Conservation (phyloP, 139 green algal species). For the Chlamydomonas urium region DNA sequence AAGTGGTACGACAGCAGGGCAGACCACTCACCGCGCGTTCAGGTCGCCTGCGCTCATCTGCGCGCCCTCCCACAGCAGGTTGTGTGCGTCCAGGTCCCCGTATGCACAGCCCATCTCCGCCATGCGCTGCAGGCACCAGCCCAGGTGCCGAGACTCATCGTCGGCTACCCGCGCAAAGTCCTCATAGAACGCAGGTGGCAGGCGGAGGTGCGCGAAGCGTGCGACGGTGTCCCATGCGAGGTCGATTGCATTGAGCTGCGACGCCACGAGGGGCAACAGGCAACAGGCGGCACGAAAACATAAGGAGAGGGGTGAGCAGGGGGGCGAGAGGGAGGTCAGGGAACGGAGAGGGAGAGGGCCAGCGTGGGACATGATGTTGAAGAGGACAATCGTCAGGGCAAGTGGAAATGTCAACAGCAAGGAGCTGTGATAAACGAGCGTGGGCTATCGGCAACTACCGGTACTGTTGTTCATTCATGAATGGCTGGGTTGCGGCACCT, state of each 20-base stretch:
- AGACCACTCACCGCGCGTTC: slow-evolving; percentile 27
- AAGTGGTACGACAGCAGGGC: not conserved
- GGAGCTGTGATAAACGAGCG: too few species aligned
- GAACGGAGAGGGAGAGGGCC: too few species aligned
- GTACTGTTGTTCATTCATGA: too few species aligned
- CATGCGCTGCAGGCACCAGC: slow-evolving; percentile 62
- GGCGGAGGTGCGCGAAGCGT: slow-evolving; percentile 47
- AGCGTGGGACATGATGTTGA: too few species aligned
- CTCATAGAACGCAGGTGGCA: slow-evolving; percentile 59
- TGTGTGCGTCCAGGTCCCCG: slow-evolving; percentile 68
- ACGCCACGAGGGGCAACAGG: too few species aligned
- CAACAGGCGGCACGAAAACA: too few species aligned
- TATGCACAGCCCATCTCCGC: slow-evolving; percentile 65
- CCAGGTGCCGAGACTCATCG: slow-evolving; percentile 6
- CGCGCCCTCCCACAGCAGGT: slow-evolving; percentile 76
- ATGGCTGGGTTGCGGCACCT: too few species aligned
- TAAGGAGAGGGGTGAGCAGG: too few species aligned
- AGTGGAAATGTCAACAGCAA: too few species aligned
- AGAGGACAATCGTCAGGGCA: too few species aligned
- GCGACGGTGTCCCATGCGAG: slow-evolving; percentile 82
- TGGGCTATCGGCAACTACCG: too few species aligned
- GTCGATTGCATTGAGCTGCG: slow-evolving; percentile 86
- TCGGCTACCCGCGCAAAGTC: slow-evolving; percentile 68
- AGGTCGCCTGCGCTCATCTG: slow-evolving; percentile 36
- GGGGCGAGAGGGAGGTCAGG: too few species aligned